Conservation (phyloP, 192 early-diverging fungal species). For the Gonapodya sp. region DNA sequence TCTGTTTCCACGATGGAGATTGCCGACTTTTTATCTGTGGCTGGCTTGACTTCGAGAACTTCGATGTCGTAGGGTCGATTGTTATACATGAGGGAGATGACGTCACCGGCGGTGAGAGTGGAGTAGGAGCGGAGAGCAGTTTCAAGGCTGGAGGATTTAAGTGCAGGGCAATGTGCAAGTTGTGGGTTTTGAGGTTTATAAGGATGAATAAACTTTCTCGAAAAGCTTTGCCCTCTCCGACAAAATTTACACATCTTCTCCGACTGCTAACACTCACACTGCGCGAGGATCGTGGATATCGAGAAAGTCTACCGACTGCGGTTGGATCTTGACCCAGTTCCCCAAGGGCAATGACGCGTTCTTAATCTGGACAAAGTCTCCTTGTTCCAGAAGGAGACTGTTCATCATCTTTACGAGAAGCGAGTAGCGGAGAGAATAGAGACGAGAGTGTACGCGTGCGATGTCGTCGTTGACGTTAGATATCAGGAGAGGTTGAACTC, state of each 20-base stretch:
- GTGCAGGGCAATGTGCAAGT: neutral
- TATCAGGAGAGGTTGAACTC: neutral
- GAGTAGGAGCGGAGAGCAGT: conserved; percentile 85
- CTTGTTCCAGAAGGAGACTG: conserved; percentile 64
- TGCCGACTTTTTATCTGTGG: conserved; percentile 39
- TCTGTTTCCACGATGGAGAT: conserved; percentile 96
- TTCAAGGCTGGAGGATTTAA: conserved; percentile 52
- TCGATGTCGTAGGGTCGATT: conserved; percentile 73
- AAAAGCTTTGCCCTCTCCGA: neutral
- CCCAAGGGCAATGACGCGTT: conserved; percentile 72
- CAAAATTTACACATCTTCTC: neutral
- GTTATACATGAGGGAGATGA: conserved; percentile 90
- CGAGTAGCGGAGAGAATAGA: neutral
- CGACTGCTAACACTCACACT: conserved; percentile 44
- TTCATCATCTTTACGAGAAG: conserved; percentile 75
- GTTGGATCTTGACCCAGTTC: conserved; percentile 87
- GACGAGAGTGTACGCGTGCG: neutral
- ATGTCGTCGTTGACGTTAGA: neutral
- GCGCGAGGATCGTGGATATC: conserved; percentile 95
- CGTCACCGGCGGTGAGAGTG: conserved; percentile 83
- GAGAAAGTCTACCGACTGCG: conserved; percentile 92
- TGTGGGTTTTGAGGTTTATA: no score
- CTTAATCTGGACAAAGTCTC: conserved; percentile 66
- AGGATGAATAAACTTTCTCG: neutral
- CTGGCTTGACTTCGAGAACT: conserved; percentile 82